These are phyloP conservation scores for Oryza punctata DNA, from an alignment of 176 grass and related monocot species.

Conservation along the genomic window DNA sequence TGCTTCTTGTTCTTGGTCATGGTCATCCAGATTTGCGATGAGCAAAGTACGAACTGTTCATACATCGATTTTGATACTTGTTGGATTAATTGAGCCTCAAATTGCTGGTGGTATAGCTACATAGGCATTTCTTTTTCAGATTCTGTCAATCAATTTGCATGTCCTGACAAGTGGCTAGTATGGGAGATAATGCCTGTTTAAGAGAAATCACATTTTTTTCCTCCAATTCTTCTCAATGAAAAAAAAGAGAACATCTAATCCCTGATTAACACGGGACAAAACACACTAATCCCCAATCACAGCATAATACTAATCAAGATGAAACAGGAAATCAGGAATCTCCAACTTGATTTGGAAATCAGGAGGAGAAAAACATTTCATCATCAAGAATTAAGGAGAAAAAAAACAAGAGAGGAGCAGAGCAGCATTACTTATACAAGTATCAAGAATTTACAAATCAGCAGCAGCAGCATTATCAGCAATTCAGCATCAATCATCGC, in stretches of 20 bases:
- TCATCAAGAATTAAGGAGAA: slow-evolving; percentile 2
- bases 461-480: slow-evolving; percentile 4
- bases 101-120: too few species aligned
- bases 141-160: neutral
- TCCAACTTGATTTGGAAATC: slow-evolving; percentile 23
- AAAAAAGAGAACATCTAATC: neutral
- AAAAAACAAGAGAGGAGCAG: neutral
- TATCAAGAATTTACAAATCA: slow-evolving; percentile 56
- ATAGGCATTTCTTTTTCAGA: neutral
- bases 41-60: neutral
- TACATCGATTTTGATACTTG: too few species aligned
- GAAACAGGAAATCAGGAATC: slow-evolving; percentile 22
- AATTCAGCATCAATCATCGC: slow-evolving; percentile 12
- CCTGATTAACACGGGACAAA: neutral
- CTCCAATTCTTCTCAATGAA: neutral
- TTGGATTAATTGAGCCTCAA: neutral
- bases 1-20: neutral
- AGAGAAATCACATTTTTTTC: neutral
- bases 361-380: slow-evolving; percentile 16
- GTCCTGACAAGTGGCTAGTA: neutral
- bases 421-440: slow-evolving; percentile 50
- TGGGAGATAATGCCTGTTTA: neutral
- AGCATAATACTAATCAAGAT: slow-evolving; percentile 27
- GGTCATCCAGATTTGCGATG: neutral
- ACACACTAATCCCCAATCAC: neutral